Evolutionary conservation across 2,329 filamentous ascomycete genomes (phyloP), one percentile per base, ranked within the genome.

Genomic region (Colletotrichum sp.): DNA sequence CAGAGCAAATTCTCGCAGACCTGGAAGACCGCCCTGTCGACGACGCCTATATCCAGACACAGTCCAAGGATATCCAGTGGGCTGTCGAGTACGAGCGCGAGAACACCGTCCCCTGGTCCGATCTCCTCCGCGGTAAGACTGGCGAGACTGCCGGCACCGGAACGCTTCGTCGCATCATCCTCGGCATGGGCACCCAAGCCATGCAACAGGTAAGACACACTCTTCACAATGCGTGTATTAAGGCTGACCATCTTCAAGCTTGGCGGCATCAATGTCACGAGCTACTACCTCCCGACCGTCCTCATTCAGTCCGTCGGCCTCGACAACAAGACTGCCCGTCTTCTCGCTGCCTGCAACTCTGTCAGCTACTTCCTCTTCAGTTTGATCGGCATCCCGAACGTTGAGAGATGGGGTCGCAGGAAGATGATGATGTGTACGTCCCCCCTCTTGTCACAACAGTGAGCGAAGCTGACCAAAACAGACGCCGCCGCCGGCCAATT

Each of bases 341-440:
- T 92, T 1, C 82, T 92, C 18, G 87, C 89, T 0, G 89, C 89
- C 1, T 88, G 86, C 79, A 91, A 78, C 69, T 81, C 80, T 1
- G 78, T 82, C 43, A 79, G 77, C 62, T 84, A 83, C 72, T 74
- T 84, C 8, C 64, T 83, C 1, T 81, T 81, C 73, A 80, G 78
- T 32, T 68, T 80, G 28, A 79, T 80, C 16, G 79, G 76, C 5
- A 80, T 83, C 9, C 79, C 79, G 6, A 78, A 80, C 43, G 79
- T 83, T 12, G 82, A 84, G 64, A 80, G 78, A 66, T 88, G 86
- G 84, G 90, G 90, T 30, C 86, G 90, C 5, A 84, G 90, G 5
- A 90, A 89, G 78, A 86, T 92, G 84, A 89, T 92, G 86, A 88
- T 91, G 82, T 90, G 88, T 79, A 71, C 77, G 78, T 65, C 8